phyloP scores from a whole-genome alignment of 805 yeast species.

The Candida tammaniensis region DNA sequence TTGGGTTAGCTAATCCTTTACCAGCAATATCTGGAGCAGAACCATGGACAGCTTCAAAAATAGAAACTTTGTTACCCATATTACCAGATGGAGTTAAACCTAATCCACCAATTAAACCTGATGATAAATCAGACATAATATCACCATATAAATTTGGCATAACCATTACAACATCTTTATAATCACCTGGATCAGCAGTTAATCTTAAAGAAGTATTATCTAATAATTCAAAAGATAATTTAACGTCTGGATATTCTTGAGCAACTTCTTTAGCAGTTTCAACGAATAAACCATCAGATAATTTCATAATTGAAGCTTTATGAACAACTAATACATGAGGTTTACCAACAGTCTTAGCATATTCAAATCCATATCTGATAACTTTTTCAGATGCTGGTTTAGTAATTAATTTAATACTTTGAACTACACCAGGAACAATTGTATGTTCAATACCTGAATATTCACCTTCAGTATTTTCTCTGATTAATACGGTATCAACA shows the following conservation, averaged over 20 bases:
- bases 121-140: constrained; percentile 95
- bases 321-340: constrained; percentile 91
- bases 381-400: constrained; percentile 95
- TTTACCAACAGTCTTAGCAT: constrained; percentile 85
- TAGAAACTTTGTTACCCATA: constrained; percentile 97
- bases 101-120: constrained; percentile 97
- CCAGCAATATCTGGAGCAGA: constrained; percentile 99
- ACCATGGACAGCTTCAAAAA: constrained; percentile 99
- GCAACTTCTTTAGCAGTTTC: constrained; percentile 86
- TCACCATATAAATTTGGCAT: constrained; percentile 99
- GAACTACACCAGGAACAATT: constrained; percentile 97
- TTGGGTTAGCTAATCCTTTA: constrained; percentile 98
- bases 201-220: constrained; percentile 93
- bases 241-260: constrained; percentile 88
- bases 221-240: constrained; percentile 79
- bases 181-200: constrained; percentile 84
- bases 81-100: constrained; percentile 99
- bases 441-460: constrained; percentile 99
- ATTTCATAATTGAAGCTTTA: constrained; percentile 98
- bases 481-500: constrained; percentile 92
- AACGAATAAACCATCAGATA: constrained; percentile 96
- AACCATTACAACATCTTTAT: constrained; percentile 88
- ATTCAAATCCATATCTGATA: constrained; percentile 94
- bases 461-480: constrained; percentile 99
- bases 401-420: constrained; percentile 95